Evolutionary conservation across 495 filamentous ascomycete genomes (phyloP).

Genomic region (Hypoxylon subgilvum): DNA sequence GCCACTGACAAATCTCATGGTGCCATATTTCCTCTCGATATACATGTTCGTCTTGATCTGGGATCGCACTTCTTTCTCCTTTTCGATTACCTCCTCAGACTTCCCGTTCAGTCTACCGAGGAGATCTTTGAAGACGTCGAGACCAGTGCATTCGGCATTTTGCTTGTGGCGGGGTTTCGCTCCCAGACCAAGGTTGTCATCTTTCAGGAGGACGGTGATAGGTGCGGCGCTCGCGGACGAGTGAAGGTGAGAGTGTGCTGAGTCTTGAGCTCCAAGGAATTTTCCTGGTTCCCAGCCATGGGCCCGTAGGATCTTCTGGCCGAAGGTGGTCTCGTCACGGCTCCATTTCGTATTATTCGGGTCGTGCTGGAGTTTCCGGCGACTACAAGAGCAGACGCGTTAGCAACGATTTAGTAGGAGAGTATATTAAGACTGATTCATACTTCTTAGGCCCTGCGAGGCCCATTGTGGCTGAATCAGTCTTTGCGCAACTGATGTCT

Average conservation of each 20-base stretch:
- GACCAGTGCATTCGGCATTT: slow-evolving; percentile 76
- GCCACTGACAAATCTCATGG: slow-evolving; percentile 79
- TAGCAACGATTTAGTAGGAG: slow-evolving; percentile 7
- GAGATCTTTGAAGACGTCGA: slow-evolving; percentile 81
- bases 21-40: slow-evolving; percentile 70
- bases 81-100: slow-evolving; percentile 67
- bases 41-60: slow-evolving; percentile 70
- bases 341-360: slow-evolving; percentile 95
- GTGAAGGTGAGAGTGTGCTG: slow-evolving; percentile 73
- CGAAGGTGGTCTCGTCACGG: slow-evolving; percentile 77
- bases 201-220: slow-evolving; percentile 80
- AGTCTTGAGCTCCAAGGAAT: slow-evolving; percentile 75
- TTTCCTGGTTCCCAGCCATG: slow-evolving; percentile 91
- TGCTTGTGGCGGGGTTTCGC: slow-evolving; percentile 67
- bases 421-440: slow-evolving; percentile 21
- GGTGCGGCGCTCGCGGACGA: slow-evolving; percentile 77
- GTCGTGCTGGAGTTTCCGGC: slow-evolving; percentile 80
- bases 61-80: slow-evolving; percentile 66
- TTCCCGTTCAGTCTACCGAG: slow-evolving; percentile 91
- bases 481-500: too few relatives aligned
- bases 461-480: slow-evolving; percentile 62
- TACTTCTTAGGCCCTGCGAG: slow-evolving; percentile 77
- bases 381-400: slow-evolving; percentile 58
- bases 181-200: slow-evolving; percentile 87
- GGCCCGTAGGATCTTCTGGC: slow-evolving; percentile 80